Base-by-base conservation (phyloP, 2,329 filamentous ascomycete genomes). In the Colletotrichum destructivum region DNA sequence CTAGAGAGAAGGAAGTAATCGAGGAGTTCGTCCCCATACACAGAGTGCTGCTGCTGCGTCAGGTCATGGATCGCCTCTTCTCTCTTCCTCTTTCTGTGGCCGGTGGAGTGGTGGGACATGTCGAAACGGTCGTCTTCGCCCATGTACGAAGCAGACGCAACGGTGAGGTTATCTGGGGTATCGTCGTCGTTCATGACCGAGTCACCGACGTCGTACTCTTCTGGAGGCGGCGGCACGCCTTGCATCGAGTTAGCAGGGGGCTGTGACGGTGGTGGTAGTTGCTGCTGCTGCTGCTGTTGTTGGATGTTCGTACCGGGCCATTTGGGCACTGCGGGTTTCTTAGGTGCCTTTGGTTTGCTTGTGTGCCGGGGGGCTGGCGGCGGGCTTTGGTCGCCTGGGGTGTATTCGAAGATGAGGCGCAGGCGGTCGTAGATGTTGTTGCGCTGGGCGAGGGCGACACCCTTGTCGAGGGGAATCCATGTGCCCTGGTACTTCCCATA, bases 401-500 rank as follows among this genome's bases (percentile, higher is more conserved):
- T 89, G 79, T 91, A 99, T 81, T 98, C 94, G 82, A 99, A 97
- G 75, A 99, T 98, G 62, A 92, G 92, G 61, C 88, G 88, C 73
- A 99, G 87, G 77, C 94, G 94, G 52, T 97, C 92, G 76, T 95
- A 91, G 63, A 98, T 89, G 74, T 93, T 93, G 81, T 98, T 98
- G 76, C 95, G 93, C 76, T 93, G 91, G 46, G 96, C 96, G 44
- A 99, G 90, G 73, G 89, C 85, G 76, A 95, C 90, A 68, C 95
- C 96, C 74, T 94, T 90, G 16, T 91, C 88, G 9, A 99, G 89
- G 9, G 96, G 96, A 61, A 99, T 96, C 95, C 96, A 99, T 62
- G 96, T 99, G 78, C 96, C 95, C 86, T 99, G 96, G 77, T 98
- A 99, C 90, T 98, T 98, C 78, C 96, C 96, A 82, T 98, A 98